A percentile compares a stretch with the other conserved stretches of the same genome.
phyloP scores from a whole-genome alignment of 2,329 filamentous ascomycete genomes.

The Sclerotiophoma versabilis region DNA sequence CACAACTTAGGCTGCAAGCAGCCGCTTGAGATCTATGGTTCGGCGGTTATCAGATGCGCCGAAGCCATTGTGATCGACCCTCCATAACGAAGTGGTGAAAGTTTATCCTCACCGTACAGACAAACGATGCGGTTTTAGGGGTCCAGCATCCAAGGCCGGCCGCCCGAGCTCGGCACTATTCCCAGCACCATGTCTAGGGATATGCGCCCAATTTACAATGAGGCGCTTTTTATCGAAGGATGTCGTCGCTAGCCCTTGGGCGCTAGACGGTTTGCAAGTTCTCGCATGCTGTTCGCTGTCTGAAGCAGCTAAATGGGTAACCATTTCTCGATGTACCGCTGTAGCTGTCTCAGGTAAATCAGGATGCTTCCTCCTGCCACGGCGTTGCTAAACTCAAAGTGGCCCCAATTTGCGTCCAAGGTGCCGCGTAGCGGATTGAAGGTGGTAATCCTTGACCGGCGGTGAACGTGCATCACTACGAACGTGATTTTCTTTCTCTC shows the following conservation, averaged over 20 bases:
- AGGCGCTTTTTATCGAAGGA: conserved; percentile 7
- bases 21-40: conserved; percentile 5
- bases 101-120: conserved; percentile 14
- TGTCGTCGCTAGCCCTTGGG: background rate
- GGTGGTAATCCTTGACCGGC: conserved; percentile 6
- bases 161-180: conserved; percentile 8
- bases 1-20: conserved; percentile 9
- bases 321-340: conserved; percentile 21
- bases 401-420: conserved; percentile 20
- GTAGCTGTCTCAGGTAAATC: conserved; percentile 35
- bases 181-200: conserved; percentile 2
- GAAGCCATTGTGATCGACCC: conserved; percentile 5
- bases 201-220: conserved; percentile 4
- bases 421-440: conserved; percentile 22
- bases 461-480: conserved; percentile 19
- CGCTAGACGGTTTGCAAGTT: background rate
- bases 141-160: background rate
- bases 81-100: background rate
- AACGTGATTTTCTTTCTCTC: conserved; percentile 18
- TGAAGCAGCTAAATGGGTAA: conserved; percentile 19
- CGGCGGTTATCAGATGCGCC: conserved; percentile 6
- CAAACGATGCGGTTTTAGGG: conserved; percentile 3
- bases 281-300: conserved; percentile 3
- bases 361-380: conserved; percentile 15
- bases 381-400: conserved; percentile 22